Conservation (phyloP, 768 basidiomycete species). For the Polyporus arcularius region DNA sequence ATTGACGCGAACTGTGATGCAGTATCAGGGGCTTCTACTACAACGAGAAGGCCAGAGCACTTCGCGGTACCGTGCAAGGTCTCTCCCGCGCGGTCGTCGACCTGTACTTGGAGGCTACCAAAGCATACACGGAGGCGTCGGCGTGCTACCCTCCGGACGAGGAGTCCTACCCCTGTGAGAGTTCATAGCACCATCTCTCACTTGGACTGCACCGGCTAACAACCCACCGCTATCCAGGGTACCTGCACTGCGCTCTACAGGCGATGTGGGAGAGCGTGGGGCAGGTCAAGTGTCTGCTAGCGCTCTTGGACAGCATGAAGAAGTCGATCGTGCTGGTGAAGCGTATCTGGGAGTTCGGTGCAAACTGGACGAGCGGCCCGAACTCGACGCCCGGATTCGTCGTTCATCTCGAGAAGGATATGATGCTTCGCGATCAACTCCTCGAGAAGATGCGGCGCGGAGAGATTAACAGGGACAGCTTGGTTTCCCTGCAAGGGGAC, state of each 20-base stretch:
- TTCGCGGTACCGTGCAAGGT: neutral
- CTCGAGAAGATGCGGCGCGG: too few species aligned
- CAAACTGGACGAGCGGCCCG: too few species aligned
- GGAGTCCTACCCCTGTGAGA: conserved; percentile 9
- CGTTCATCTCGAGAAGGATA: too few species aligned
- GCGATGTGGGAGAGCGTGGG: neutral
- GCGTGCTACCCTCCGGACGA: conserved; percentile 8
- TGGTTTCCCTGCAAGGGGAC: too few species aligned
- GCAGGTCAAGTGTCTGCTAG: neutral
- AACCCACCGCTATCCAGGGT: neutral
- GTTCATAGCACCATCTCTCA: neutral
- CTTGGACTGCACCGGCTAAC: neutral
- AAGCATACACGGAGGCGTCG: neutral
- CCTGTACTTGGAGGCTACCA: neutral
- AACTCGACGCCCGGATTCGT: too few species aligned
- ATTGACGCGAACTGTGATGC: neutral
- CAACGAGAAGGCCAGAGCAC: neutral
- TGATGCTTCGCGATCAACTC: too few species aligned
- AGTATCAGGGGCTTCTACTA: neutral
- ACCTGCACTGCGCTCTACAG: neutral
- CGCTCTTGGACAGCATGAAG: neutral
- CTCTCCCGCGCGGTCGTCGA: neutral
- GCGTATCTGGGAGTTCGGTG: neutral
- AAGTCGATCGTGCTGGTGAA: neutral
- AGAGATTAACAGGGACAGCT: too few species aligned